Evolutionary conservation across 2,329 filamentous ascomycete species (phyloP).

Genomic region (Fusarium albidum): DNA sequence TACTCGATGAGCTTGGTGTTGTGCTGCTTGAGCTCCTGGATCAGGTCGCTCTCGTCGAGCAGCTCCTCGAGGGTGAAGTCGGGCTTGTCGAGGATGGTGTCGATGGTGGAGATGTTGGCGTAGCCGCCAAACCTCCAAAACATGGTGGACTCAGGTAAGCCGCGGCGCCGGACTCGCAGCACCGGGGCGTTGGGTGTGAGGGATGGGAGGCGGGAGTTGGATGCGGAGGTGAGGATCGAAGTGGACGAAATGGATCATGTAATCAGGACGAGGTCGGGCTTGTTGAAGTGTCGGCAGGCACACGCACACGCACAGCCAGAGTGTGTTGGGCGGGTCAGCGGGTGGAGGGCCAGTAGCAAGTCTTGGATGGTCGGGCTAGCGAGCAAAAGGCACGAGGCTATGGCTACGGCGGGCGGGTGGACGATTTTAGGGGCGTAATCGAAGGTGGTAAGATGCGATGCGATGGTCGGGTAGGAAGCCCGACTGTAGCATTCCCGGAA

Average conservation of each 20-base stretch:
- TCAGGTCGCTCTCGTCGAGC: constrained; percentile 93
- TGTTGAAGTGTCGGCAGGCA: not conserved
- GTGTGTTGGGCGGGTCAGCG: constrained; percentile 26
- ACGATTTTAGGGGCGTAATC: constrained; percentile 5
- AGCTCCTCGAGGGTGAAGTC: constrained; percentile 96
- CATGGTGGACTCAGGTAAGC: constrained; percentile 71
- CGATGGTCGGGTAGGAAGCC: not conserved
- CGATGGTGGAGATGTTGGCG: constrained; percentile 95
- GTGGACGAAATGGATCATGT: constrained; percentile 41
- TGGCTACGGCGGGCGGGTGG: not conserved
- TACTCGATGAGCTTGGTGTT: constrained; percentile 98
- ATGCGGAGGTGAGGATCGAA: constrained; percentile 34
- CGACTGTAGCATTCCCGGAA: constrained; percentile 28
- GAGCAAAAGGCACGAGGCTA: not conserved
- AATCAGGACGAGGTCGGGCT: constrained; percentile 34
- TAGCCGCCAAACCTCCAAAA: constrained; percentile 99
- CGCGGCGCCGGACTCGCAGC: constrained; percentile 46
- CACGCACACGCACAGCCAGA: not conserved
- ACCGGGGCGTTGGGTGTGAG: constrained; percentile 38
- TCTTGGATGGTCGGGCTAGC: not conserved
- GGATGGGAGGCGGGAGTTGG: constrained; percentile 18
- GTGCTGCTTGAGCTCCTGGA: constrained; percentile 97
- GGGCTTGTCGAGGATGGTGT: constrained; percentile 95
- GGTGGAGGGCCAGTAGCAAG: constrained; percentile 24
- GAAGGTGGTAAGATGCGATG: constrained; percentile 3